phyloP scores from a whole-genome alignment of 2,329 filamentous ascomycete genomes.

The Epichloe glyceriae region DNA sequence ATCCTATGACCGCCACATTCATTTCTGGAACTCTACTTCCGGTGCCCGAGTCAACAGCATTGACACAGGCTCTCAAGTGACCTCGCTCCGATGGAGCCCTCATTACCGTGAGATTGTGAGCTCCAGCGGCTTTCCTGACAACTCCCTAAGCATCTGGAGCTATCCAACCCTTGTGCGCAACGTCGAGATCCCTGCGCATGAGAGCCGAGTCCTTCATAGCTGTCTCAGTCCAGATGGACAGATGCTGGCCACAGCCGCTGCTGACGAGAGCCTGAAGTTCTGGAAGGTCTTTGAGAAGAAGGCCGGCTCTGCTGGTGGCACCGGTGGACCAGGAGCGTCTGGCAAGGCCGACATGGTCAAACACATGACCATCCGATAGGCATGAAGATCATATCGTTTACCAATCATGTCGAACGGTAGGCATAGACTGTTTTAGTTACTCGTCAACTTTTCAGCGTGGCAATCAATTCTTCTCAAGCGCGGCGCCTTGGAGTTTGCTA shows the following conservation, averaged over 20 bases:
- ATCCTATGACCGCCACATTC: constrained; percentile 93
- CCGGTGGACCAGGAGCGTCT: constrained; percentile 52
- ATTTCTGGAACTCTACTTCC: constrained; percentile 99
- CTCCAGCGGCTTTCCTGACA: constrained; percentile 97
- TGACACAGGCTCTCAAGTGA: constrained; percentile 95
- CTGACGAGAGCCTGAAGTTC: constrained; percentile 96
- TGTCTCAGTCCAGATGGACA: constrained; percentile 94
- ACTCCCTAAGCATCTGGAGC: constrained; percentile 97
- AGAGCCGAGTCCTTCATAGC: constrained; percentile 92
- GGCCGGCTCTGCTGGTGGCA: constrained; percentile 55
- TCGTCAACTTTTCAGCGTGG: constrained; percentile 21
- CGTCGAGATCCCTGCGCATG: constrained; percentile 93
- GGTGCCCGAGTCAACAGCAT: constrained; percentile 98
- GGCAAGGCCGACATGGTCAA: constrained; percentile 79
- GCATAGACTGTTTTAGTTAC: constrained; percentile 32
- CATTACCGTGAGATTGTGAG: constrained; percentile 97
- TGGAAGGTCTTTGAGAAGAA: constrained; percentile 99
- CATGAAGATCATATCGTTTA: constrained; percentile 7
- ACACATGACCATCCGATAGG: constrained; percentile 86
- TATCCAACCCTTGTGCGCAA: constrained; percentile 96
- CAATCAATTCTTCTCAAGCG: constrained; percentile 26
- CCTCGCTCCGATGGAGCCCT: constrained; percentile 89
- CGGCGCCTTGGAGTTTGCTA: constrained; percentile 35
- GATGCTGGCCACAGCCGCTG: constrained; percentile 91
- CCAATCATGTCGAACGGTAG: constrained; percentile 27